A percentile compares a stretch with the other conserved stretches of the same genome.
Conservation (phyloP, 768 basidiomycete genomes). For the Austroboletus festivus region DNA sequence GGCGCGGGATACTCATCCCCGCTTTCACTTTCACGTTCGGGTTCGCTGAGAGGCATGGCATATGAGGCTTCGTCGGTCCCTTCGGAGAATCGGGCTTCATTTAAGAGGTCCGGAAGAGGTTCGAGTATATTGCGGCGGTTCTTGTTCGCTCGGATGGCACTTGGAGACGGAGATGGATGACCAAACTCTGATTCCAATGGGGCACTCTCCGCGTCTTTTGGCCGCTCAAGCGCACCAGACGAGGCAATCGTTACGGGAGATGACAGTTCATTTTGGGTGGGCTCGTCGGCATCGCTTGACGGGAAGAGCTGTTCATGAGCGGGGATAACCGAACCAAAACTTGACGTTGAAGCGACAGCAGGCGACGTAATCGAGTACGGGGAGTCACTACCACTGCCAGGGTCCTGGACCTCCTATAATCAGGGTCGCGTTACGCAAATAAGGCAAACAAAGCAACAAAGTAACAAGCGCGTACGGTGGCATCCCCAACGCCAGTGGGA, state of each 20-base stretch:
- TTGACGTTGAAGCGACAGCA: constrained; percentile 27
- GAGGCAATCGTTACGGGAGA: constrained; percentile 8
- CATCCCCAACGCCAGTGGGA: neutral
- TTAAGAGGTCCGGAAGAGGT: neutral
- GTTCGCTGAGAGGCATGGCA: constrained; percentile 5
- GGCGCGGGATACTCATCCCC: constrained; percentile 31
- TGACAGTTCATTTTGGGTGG: neutral
- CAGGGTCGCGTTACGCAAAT: neutral
- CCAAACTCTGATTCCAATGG: constrained; percentile 10
- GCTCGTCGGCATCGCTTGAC: constrained; percentile 13
- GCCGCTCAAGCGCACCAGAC: neutral
- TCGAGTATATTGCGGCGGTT: neutral
- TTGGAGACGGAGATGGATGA: constrained; percentile 3
- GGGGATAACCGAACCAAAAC: constrained; percentile 30
- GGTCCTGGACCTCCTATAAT: constrained; percentile 7
- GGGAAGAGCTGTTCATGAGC: constrained; percentile 24
- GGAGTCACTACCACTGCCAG: constrained; percentile 1
- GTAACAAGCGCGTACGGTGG: constrained; percentile 16
- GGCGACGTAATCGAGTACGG: constrained; percentile 16
- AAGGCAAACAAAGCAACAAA: constrained; percentile 2
- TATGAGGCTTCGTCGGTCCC: constrained; percentile 5
- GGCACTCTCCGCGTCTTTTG: neutral
- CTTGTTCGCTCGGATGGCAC: constrained; percentile 2
- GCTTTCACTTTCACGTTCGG: too few species aligned
- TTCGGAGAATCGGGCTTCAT: constrained; percentile 1